phyloP scores from a whole-genome alignment of 176 grass and related monocot genomes.

The Thinopyrum elongatum region DNA sequence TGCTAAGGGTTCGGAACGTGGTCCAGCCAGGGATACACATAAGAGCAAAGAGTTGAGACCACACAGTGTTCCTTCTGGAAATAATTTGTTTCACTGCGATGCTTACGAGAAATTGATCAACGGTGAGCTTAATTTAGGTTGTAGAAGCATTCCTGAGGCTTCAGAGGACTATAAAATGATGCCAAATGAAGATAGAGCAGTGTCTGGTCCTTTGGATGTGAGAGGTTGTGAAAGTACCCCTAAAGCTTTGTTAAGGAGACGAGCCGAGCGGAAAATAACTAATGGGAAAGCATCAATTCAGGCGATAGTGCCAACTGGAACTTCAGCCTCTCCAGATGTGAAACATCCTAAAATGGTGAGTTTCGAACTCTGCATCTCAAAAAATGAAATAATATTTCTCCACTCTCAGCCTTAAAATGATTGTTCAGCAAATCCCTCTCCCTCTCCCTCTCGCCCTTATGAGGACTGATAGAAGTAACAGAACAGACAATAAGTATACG shows the following conservation, averaged over 20 bases:
- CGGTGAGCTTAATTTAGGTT: not conserved
- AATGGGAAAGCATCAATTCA: not conserved
- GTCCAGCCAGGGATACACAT: not conserved
- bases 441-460: not conserved
- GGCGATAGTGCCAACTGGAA: not conserved
- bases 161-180: not conserved
- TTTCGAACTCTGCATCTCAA: conserved; percentile 1
- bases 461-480: not conserved
- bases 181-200: conserved; percentile 16
- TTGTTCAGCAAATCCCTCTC: not conserved
- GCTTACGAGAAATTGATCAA: not conserved
- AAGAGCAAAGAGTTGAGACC: conserved; percentile 6
- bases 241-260: conserved; percentile 6
- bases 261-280: not conserved
- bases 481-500: not conserved
- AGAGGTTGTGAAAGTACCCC: conserved; percentile 7
- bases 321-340: conserved; percentile 9
- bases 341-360: conserved; percentile 13
- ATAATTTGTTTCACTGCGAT: not conserved
- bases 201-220: not conserved
- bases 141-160: not conserved
- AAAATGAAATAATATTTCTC: not conserved
- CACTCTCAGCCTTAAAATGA: not conserved
- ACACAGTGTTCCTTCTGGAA: not conserved
- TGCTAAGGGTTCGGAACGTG: not conserved